Base-by-base conservation (phyloP, 768 basidiomycete species). In the Daedalea quercina region DNA sequence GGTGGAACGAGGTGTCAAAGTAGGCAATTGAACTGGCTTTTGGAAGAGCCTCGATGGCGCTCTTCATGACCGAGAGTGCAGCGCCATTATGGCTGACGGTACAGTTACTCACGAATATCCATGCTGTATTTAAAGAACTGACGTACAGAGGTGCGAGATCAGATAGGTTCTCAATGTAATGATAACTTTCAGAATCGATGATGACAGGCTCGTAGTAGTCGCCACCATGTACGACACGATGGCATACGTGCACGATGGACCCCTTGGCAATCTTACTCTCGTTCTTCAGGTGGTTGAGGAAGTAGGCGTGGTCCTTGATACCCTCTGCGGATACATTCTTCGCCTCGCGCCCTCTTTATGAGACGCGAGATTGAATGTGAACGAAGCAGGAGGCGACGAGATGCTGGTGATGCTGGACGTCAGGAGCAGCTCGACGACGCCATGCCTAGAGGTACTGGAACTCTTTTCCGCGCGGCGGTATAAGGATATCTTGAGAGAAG, bases 1-100 rank as follows among this genome's bases (percentile, higher is more conserved):
- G 76, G 67, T 95, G 90, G 69, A 92, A 92, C 3, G 88, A 77
- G 0, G 91, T 90, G 67, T 96, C 93, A 63, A 95, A 96, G 62
- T 86, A 89, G 0, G 92, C 87, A 47, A 94, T 77, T 0, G 87
- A 88, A 26, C 73, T 76, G 19, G 92, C 78, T 12, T 80, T 63
- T 0, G 89, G 86, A 17, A 95, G 73, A 1, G 71, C 70, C 3
- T 76, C 64, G 17, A 87, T 73, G 58, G 84, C 86, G 0, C 81
- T 74, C 55, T 76, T 65, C 58, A 85, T 83, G 33, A 84, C 79
- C 0, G 80, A 67, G 22, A 84, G 72, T 0, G 84, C 80, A 2
- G 80, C 71, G 37, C 78, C 80, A 60, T 85, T 85, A 60, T 86
- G 85, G 23, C 81, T 84, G 52, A 24, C 49, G 25, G 25, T 54